phyloP scores from a whole-genome alignment of 169 alveolate species.

The Plasmodium gonderi region DNA sequence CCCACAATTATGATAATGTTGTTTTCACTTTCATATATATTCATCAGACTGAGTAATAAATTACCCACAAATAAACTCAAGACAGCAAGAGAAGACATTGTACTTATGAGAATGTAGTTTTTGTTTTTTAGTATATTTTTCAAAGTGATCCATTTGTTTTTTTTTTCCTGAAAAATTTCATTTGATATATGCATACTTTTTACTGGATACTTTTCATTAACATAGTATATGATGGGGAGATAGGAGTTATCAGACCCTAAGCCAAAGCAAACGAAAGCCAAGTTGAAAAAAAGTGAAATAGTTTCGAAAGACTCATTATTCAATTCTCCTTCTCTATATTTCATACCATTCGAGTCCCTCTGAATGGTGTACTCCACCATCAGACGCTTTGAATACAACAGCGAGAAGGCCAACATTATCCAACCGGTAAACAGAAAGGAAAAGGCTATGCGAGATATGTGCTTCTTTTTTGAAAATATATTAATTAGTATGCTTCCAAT shows the following conservation, averaged over 20 bases:
- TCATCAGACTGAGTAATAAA: neutral
- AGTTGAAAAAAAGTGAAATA: slow-evolving; percentile 7
- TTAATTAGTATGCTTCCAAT: slow-evolving; percentile 50
- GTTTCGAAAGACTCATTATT: neutral
- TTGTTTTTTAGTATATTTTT: slow-evolving; percentile 39
- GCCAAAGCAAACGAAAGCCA: slow-evolving; percentile 56
- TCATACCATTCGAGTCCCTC: neutral
- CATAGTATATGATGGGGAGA: slow-evolving; percentile 62
- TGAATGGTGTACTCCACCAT: neutral
- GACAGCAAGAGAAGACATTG: slow-evolving; percentile 71
- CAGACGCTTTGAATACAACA: slow-evolving; percentile 22
- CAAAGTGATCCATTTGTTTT: slow-evolving; percentile 8
- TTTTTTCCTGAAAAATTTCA: neutral
- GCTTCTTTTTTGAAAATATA: slow-evolving; percentile 21
- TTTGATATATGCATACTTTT: neutral
- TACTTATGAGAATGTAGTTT: slow-evolving; percentile 59
- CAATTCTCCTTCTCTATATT: neutral
- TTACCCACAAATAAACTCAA: slow-evolving; percentile 67
- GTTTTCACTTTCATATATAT: slow-evolving; percentile 1
- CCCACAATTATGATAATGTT: slow-evolving; percentile 18
- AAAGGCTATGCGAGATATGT: slow-evolving; percentile 36
- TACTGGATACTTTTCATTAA: slow-evolving; percentile 63
- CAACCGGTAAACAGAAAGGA: slow-evolving; percentile 34
- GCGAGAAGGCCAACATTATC: slow-evolving; percentile 8
- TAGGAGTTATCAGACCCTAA: slow-evolving; percentile 63